These are phyloP conservation scores for Monosporozyma solicola DNA, from an alignment of 805 yeast genomes.

Conservation along the genomic window DNA sequence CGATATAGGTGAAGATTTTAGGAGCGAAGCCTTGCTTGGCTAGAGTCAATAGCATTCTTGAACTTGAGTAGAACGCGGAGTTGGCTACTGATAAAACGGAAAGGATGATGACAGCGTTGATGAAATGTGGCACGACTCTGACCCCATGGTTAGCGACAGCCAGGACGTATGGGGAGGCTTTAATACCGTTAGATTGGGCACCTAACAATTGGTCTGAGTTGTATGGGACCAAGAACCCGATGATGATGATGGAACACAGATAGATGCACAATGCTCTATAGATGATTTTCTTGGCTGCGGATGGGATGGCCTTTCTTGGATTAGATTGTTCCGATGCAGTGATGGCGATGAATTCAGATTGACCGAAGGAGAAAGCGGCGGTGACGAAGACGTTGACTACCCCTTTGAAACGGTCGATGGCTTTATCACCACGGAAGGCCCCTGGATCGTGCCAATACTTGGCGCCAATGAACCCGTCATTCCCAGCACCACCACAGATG, in stretches of 20 bases:
- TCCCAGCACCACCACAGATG: constrained; percentile 35
- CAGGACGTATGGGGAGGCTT: constrained; percentile 64
- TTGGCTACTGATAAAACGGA: constrained; percentile 72
- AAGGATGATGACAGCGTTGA: constrained; percentile 62
- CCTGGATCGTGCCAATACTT: constrained; percentile 48
- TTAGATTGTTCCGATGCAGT: constrained; percentile 50
- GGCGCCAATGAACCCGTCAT: constrained; percentile 41
- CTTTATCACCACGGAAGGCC: constrained; percentile 33
- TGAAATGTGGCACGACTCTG: constrained; percentile 57
- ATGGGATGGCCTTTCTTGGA: constrained; percentile 49
- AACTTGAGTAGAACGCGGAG: constrained; percentile 62
- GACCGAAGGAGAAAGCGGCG: constrained; percentile 55
- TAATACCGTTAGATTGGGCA: constrained; percentile 33
- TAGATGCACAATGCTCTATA: constrained; percentile 47
- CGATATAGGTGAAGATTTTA: constrained; percentile 41
- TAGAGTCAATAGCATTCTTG: constrained; percentile 60
- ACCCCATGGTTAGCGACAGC: constrained; percentile 54
- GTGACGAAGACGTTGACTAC: constrained; percentile 44
- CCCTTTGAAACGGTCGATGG: constrained; percentile 45
- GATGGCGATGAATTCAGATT: constrained; percentile 49
- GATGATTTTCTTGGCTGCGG: constrained; percentile 46
- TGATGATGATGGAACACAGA: constrained; percentile 38
- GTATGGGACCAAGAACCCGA: constrained; percentile 49
- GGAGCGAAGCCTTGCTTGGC: constrained; percentile 72
- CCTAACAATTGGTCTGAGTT: constrained; percentile 38